Base-by-base conservation (phyloP, 176 grass and related monocot genomes). In the Musa schizocarpa region DNA sequence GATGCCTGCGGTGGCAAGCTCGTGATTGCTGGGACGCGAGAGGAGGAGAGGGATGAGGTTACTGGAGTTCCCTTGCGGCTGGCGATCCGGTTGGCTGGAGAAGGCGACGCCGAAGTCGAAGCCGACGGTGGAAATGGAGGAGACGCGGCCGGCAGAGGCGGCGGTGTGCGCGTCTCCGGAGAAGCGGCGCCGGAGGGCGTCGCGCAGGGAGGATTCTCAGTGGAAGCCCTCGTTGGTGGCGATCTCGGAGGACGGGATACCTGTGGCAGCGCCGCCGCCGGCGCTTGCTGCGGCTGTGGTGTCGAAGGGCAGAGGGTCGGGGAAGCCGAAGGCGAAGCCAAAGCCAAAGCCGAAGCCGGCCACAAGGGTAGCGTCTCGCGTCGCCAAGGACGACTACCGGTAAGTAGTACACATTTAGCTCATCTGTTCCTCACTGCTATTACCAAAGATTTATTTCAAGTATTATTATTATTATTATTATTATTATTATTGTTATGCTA, bases 51-150 rank as follows among this genome's bases (percentile, higher is more conserved):
- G 51, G 43, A 70, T 70, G 68, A 48, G 48, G 48, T 16, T 70
- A 13, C 34, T 70, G 25, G 43, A 70, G 9, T 70, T 70, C 48
- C 68, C 68, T 50, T 70, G 68, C 68, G 34, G 68, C 68, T n/a
- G 48, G 34, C 13, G 68, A n/a, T 13, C 13, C 48, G 8, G 7
- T 9, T 17, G 16, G 12, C 43, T 5, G 43, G 68, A 70, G 68
- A 48, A 70, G 68, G 68, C 50, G 13, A 22, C 25, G 34, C 9
- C 51, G 48, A 51, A 34, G 43, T 17, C 68, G 68, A 11, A 9
- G 22, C 1, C 23, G 63, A 23, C 9, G 12, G 61, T 9, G 20
- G 61, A n/a, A 63, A 43, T 43, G 34, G 34, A 43, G 34, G 34
- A 43, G 34, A 43, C 34, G 34, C 34, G 34, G 34, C 34, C 34